Percentiles rank a stretch among this genome's conserved stretches.
These are phyloP conservation scores for Lithospermum erythrorhizon DNA, from an alignment of 257 asterid species.

Conservation along the genomic window DNA sequence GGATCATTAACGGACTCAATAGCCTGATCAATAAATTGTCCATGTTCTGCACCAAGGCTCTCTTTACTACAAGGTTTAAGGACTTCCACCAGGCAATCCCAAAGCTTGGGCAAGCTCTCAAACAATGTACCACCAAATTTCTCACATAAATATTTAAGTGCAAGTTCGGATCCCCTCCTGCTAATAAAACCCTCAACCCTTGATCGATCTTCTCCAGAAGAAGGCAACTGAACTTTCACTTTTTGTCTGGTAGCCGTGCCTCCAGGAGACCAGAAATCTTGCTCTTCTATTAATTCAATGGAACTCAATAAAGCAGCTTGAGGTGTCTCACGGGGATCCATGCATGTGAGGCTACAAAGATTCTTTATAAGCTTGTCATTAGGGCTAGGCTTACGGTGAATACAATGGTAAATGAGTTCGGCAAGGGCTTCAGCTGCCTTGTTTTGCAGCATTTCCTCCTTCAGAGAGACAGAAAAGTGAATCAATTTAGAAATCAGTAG, in stretches of 20 bases:
- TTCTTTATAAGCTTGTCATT: constrained; percentile 90
- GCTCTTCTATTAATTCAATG: constrained; percentile 79
- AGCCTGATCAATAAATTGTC: constrained; percentile 49
- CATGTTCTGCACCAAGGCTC: constrained; percentile 51
- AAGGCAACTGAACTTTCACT: constrained; percentile 53
- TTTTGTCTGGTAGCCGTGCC: constrained; percentile 44
- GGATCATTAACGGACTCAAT: constrained; percentile 63
- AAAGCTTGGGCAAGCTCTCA: constrained; percentile 79
- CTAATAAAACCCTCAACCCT: constrained; percentile 83
- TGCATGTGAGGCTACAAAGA: constrained; percentile 66
- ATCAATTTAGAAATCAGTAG: constrained; percentile 17
- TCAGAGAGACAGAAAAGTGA: constrained; percentile 15
- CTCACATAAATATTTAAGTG: constrained; percentile 72
- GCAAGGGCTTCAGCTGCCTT: constrained; percentile 95
- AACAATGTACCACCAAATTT: constrained; percentile 78
- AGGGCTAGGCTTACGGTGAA: constrained; percentile 88
- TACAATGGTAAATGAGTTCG: constrained; percentile 79
- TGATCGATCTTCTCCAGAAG: constrained; percentile 80
- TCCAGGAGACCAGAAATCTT: constrained; percentile 70
- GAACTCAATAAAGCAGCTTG: constrained; percentile 80
- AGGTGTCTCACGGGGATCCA: constrained; percentile 98
- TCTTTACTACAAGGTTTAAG: constrained; percentile 70
- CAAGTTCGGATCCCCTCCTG: constrained; percentile 95
- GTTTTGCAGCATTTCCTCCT: constrained; percentile 94
- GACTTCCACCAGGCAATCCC: constrained; percentile 95